These are phyloP conservation scores for Pascua sp. DNA, from an alignment of 1,284 basidiomycete genomes.

Conservation along the genomic window DNA sequence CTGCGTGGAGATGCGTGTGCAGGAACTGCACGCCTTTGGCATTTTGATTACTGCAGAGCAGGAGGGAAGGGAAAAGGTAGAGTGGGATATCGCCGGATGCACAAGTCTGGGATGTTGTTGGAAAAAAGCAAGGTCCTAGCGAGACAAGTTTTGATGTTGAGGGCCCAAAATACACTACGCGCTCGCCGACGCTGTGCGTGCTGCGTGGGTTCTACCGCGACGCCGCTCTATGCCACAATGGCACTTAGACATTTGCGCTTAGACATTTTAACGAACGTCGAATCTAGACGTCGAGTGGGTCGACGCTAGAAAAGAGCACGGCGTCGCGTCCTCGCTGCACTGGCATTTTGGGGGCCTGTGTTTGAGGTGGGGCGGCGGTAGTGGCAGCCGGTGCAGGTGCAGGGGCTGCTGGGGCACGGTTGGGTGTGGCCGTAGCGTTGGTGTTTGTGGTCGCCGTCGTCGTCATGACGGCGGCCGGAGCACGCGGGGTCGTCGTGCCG, in stretches of 20 bases:
- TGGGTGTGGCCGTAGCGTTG: conserved; percentile 4
- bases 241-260: no score
- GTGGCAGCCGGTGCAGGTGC: conserved; percentile 15
- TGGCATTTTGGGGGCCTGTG: conserved; percentile 12
- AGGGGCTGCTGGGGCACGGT: conserved; percentile 6
- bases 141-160: no score
- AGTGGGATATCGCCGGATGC: no score
- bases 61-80: no score
- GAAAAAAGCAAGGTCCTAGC: background rate
- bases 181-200: no score
- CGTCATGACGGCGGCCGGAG: background rate
- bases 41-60: no score
- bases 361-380: background rate
- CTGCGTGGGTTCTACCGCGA: no score
- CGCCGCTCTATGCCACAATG: background rate
- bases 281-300: conserved; percentile 20
- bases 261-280: background rate
- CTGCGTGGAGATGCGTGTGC: background rate
- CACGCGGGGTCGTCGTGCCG: no score
- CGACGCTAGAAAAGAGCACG: conserved; percentile 34
- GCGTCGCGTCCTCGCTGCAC: conserved; percentile 41
- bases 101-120: background rate
- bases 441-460: background rate
- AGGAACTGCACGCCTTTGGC: background rate
- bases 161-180: no score